Conservation (phyloP, 345 rosid species). For the Microcos paniculata region DNA sequence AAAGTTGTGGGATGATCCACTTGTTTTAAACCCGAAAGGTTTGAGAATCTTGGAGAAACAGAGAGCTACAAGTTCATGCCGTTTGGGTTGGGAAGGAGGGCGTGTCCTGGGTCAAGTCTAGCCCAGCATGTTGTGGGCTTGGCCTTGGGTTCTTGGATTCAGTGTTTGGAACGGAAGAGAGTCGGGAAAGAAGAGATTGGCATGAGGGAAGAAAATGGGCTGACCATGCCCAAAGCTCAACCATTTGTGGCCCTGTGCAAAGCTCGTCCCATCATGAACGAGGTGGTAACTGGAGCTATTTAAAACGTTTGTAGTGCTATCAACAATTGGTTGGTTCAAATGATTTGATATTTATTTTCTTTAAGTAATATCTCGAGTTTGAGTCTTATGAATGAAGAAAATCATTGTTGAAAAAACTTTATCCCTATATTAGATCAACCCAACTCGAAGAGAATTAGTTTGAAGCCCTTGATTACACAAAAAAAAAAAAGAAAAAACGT, state of each 20-base stretch:
- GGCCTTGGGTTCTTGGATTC: constrained; percentile 37
- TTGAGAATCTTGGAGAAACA: neutral
- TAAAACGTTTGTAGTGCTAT: neutral
- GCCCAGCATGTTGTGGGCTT: constrained; percentile 29
- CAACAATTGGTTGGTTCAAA: no score
- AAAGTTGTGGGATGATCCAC: neutral
- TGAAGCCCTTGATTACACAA: no score
- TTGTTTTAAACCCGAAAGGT: neutral
- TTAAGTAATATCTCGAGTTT: no score
- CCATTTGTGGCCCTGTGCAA: constrained; percentile 39
- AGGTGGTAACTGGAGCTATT: neutral
- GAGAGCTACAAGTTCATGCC: constrained; percentile 33
- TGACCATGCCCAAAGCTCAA: constrained; percentile 34
- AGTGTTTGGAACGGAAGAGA: constrained; percentile 39
- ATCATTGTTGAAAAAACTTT: no score
- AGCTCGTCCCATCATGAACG: constrained; percentile 24
- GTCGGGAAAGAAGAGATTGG: constrained; percentile 32
- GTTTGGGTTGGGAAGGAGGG: constrained; percentile 47
- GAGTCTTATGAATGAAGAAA: no score
- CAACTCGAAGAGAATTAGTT: no score
- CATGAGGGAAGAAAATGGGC: constrained; percentile 38
- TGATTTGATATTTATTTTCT: no score
- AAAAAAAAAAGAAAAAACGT: no score
- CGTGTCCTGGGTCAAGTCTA: constrained; percentile 44
- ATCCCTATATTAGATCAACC: no score